Evolutionary conservation across 495 filamentous ascomycete species (phyloP), one percentile per base, ranked within the genome.

Genomic region (Tuber borchii): DNA sequence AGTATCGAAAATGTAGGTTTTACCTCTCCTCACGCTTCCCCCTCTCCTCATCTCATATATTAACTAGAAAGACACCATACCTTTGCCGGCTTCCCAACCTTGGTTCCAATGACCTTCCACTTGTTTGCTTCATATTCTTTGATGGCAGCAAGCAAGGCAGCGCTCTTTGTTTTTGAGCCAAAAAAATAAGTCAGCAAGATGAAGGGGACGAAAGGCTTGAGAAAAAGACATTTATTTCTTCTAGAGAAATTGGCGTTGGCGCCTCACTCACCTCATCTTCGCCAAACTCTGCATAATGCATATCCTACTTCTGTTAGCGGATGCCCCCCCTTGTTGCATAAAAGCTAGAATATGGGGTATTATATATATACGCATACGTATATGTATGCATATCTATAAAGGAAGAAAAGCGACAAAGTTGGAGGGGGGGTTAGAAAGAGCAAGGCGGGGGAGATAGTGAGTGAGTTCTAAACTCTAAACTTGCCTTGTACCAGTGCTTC

Each of bases 401-500:
- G 70, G 44, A 51, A 34, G n/a, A 51, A 70, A 69, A 34, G 43
- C 12, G 22, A 6, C 31, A 12, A 31, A 6, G 26, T n/a, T 31
- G 56, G 9, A 65, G 56, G 56, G 56, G 56, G 2, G 51, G 22
- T 26, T 8, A 26, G 51, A 31, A 26, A 31, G 56, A 31, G 56
- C 26, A 65, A 65, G 56, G 10, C 12, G n/a, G 26, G 26, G 34
- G 73, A 19, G 20, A 26, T 39, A 19, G 71, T 70, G 37, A 44
- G 71, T 69, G 70, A 75, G 65, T 71, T 75, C 56, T 71, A 65
- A 31, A 81, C 73, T 75, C 56, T 71, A 69, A 31, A 81, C 86
- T 72, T 87, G 94, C 94, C 88, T 99, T 99, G 84, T 99, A 99
- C 95, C 95, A 99, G 84, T 99, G 95, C 86, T 99, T 99, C 88